Evolutionary conservation across 768 basidiomycete species (phyloP).

Genomic region (Boletus vermiculosoides): DNA sequence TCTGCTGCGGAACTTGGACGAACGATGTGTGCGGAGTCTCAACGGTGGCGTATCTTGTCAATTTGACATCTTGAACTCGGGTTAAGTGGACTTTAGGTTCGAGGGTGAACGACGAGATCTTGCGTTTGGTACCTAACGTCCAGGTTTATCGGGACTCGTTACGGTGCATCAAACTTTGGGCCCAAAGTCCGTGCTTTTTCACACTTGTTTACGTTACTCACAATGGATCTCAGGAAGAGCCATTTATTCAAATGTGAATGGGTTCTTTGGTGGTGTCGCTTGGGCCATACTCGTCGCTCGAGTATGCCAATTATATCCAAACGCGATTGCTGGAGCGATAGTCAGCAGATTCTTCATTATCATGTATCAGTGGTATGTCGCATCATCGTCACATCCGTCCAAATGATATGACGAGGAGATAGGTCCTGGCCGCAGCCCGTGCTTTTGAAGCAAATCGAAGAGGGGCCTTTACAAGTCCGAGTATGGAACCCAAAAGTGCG

Average conservation of each 20-base stretch:
- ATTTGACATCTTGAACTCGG: slow-evolving; percentile 1
- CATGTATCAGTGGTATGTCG: slow-evolving; percentile 90
- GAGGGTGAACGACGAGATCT: slow-evolving; percentile 92
- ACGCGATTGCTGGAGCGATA: slow-evolving; percentile 89
- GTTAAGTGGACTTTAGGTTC: slow-evolving; percentile 57
- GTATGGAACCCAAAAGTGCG: slow-evolving; percentile 97
- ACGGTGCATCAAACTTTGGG: slow-evolving; percentile 97
- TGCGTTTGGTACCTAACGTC: slow-evolving; percentile 92
- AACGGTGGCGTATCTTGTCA: slow-evolving; percentile 53
- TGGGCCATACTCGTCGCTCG: slow-evolving; percentile 99
- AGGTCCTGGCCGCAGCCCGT: slow-evolving; percentile 99
- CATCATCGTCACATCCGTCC: not conserved
- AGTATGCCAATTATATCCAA: slow-evolving; percentile 98
- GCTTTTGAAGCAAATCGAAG: slow-evolving; percentile 94
- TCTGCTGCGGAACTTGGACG: slow-evolving; percentile 88
- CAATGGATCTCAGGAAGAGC: slow-evolving; percentile 64
- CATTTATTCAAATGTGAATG: slow-evolving; percentile 97
- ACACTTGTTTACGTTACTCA: slow-evolving; percentile 4
- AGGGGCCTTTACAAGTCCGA: slow-evolving; percentile 87
- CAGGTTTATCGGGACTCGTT: slow-evolving; percentile 92
- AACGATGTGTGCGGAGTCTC: slow-evolving; percentile 91
- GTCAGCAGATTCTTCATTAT: slow-evolving; percentile 98
- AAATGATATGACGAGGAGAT: slow-evolving; percentile 11
- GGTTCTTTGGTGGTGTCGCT: slow-evolving; percentile 96
- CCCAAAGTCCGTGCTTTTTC: slow-evolving; percentile 66